Evolutionary conservation across 192 early-diverging fungal genomes (phyloP).

Genomic region (Backusella westeae): DNA sequence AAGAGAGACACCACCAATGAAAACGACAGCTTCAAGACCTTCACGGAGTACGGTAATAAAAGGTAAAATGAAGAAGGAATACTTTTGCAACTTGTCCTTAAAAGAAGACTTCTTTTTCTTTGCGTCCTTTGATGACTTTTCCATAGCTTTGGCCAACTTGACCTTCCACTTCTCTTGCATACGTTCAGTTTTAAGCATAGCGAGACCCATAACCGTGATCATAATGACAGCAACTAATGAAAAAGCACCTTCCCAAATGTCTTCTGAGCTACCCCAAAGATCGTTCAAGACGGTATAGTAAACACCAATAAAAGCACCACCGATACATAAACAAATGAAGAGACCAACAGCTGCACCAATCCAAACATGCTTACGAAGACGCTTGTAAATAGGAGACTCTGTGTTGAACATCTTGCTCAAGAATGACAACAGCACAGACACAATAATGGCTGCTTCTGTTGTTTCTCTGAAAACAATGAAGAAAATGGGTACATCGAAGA

Average conservation of each 20-base stretch:
- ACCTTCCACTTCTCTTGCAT: conserved; percentile 72
- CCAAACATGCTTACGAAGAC: conserved; percentile 72
- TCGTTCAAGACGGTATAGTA: conserved; percentile 63
- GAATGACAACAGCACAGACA: conserved; percentile 85
- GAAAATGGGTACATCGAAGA: conserved; percentile 70
- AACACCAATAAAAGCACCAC: conserved; percentile 74
- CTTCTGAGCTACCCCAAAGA: conserved; percentile 64
- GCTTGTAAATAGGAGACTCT: conserved; percentile 46
- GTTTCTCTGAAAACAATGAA: conserved; percentile 83
- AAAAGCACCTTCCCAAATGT: conserved; percentile 88
- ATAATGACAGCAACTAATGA: conserved; percentile 73
- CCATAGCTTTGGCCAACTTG: conserved; percentile 36
- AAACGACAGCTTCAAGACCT: conserved; percentile 86
- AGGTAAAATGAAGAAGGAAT: conserved; percentile 79
- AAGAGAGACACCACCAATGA: conserved; percentile 73
- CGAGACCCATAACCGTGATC: conserved; percentile 81
- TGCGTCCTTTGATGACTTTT: background rate
- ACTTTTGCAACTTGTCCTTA: conserved; percentile 34
- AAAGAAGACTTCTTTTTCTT: background rate
- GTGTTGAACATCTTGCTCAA: conserved; percentile 61
- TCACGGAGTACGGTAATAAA: conserved; percentile 83
- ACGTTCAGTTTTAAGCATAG: conserved; percentile 70
- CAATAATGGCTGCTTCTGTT: conserved; percentile 83
- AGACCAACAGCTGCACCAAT: conserved; percentile 71
- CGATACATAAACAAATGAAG: conserved; percentile 65